Evolutionary conservation across 768 basidiomycete genomes (phyloP).

Genomic region (Xanthoconium stramineum): DNA sequence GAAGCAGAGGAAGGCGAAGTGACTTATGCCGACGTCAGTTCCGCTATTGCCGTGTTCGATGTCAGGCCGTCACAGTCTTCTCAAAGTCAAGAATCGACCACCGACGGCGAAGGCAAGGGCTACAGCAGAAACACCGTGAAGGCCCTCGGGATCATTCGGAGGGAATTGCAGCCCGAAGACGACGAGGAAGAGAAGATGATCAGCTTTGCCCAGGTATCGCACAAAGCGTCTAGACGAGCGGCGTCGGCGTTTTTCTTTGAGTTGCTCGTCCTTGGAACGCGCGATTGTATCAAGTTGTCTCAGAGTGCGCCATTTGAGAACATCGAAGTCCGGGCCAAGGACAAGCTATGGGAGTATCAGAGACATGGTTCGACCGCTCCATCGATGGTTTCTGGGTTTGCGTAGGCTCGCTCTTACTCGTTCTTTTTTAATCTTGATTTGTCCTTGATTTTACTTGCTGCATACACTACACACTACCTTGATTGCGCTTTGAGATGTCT

Average conservation of each 20-base stretch:
- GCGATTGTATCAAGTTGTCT: constrained; percentile 81
- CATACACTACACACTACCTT: not conserved
- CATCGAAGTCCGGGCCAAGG: constrained; percentile 78
- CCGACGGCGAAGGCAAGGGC: constrained; percentile 59
- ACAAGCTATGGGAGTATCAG: constrained; percentile 80
- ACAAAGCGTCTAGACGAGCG: constrained; percentile 87
- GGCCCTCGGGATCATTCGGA: constrained; percentile 72
- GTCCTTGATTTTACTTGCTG: constrained; percentile 8
- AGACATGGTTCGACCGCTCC: constrained; percentile 40
- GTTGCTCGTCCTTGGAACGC: constrained; percentile 87
- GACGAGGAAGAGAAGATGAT: constrained; percentile 56
- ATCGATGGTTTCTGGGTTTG: constrained; percentile 46
- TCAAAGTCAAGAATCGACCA: constrained; percentile 43
- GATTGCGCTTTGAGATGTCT: not conserved
- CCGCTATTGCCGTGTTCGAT: constrained; percentile 83
- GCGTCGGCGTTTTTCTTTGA: constrained; percentile 99
- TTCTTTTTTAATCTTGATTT: constrained; percentile 9
- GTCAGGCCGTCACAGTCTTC: constrained; percentile 52
- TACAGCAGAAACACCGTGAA: constrained; percentile 90
- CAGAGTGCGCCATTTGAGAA: constrained; percentile 79
- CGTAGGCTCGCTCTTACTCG: constrained; percentile 11
- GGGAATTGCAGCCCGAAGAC: constrained; percentile 59
- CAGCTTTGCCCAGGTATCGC: constrained; percentile 75
- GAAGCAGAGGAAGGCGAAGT: constrained; percentile 65
- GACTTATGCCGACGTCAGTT: constrained; percentile 64